phyloP scores from a whole-genome alignment of 1,139 yeast species.

The Geotrichum aggregatum region DNA sequence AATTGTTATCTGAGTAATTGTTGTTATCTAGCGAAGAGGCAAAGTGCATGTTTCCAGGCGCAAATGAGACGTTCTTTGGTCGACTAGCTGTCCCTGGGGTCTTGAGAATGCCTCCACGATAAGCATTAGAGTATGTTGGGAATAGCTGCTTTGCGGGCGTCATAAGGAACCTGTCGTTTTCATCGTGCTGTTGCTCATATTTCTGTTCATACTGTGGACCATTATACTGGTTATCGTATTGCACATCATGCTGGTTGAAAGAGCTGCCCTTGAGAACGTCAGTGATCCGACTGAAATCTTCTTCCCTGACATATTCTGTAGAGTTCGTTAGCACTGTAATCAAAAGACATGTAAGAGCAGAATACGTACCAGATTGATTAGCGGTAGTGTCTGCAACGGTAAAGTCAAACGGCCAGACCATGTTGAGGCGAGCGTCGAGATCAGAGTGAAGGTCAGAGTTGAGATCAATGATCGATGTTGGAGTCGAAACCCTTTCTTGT shows the following conservation, averaged over 20 bases:
- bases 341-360: neutral
- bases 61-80: slow-evolving; percentile 15
- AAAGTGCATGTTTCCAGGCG: slow-evolving; percentile 13
- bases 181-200: too few relatives aligned
- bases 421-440: neutral
- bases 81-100: slow-evolving; percentile 15
- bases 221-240: neutral
- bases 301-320: slow-evolving; percentile 10
- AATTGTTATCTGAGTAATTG: neutral
- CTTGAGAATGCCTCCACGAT: slow-evolving; percentile 6
- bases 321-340: neutral
- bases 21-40: too few relatives aligned
- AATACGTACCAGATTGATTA: slow-evolving; percentile 15
- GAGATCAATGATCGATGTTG: too few relatives aligned
- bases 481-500: too few relatives aligned
- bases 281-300: slow-evolving; percentile 18
- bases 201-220: too few relatives aligned
- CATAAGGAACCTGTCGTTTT: neutral
- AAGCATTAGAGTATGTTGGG: neutral
- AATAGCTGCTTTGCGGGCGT: slow-evolving; percentile 7
- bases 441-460: too few relatives aligned
- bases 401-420: slow-evolving; percentile 21
- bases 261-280: slow-evolving; percentile 13
- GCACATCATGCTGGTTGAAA: neutral
- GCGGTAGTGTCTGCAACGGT: slow-evolving; percentile 14